Evolutionary conservation across 345 rosid genomes (phyloP).

Genomic region (Corchorus capsularis): DNA sequence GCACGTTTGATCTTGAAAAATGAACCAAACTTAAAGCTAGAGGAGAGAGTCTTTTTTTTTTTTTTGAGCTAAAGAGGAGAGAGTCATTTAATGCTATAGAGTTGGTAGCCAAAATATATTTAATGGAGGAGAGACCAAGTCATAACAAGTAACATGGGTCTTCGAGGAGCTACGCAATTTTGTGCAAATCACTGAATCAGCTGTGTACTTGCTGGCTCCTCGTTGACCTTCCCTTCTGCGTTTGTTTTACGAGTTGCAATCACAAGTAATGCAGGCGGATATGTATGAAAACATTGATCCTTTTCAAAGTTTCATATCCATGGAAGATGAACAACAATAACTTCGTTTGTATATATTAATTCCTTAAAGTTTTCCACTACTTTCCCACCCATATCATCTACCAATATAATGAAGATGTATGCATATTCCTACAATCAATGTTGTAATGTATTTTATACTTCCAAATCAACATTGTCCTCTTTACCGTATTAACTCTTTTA

Average conservation of each 20-base stretch:
- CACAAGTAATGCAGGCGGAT: neutral
- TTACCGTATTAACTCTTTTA: no score
- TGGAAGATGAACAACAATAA: neutral
- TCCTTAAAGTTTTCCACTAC: neutral
- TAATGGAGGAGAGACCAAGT: slow-evolving; percentile 16
- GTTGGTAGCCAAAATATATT: slow-evolving; percentile 6
- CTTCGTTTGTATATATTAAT: neutral
- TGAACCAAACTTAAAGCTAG: neutral
- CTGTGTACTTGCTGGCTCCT: slow-evolving; percentile 14
- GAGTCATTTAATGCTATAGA: neutral
- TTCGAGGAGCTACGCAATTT: neutral
- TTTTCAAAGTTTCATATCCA: neutral
- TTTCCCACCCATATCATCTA: neutral
- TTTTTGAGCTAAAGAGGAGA: no score
- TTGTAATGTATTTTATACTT: no score
- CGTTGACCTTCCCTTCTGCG: neutral
- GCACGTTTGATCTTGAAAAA: neutral
- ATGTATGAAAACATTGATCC: neutral
- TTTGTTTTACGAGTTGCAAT: neutral
- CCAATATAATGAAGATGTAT: neutral
- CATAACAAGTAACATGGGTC: slow-evolving; percentile 20
- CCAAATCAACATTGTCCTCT: neutral
- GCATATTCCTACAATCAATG: neutral
- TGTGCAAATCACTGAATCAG: neutral
- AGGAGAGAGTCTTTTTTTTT: no score